phyloP scores from a whole-genome alignment of 768 basidiomycete species.

The Terana coerulea region DNA sequence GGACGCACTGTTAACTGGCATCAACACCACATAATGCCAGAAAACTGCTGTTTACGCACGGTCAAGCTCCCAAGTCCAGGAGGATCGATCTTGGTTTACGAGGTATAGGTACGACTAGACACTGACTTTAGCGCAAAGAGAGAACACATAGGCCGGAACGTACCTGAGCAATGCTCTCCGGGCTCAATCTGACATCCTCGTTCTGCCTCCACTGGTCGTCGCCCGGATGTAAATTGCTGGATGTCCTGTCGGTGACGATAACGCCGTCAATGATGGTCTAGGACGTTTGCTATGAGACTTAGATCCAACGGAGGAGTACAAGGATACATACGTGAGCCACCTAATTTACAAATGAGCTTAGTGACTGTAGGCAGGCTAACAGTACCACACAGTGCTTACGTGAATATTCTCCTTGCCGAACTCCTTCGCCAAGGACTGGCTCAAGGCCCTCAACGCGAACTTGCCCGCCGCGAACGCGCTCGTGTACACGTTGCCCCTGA shows the following conservation, averaged over 20 bases:
- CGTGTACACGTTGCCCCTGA: constrained; percentile 36
- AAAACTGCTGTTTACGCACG: constrained; percentile 56
- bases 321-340: constrained; percentile 57
- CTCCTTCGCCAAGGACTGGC: constrained; percentile 41
- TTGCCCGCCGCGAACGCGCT: constrained; percentile 40
- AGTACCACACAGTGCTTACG: constrained; percentile 18
- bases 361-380: constrained; percentile 2
- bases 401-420: constrained; percentile 44
- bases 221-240: constrained; percentile 28
- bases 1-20: constrained; percentile 36
- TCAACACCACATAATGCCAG: neutral
- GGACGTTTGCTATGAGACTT: neutral
- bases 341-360: constrained; percentile 24
- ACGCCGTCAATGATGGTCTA: constrained; percentile 70
- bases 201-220: constrained; percentile 40
- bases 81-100: constrained; percentile 62
- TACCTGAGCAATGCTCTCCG: constrained; percentile 70
- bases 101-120: constrained; percentile 62
- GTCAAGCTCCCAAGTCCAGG: constrained; percentile 80
- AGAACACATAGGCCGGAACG: constrained; percentile 12
- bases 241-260: neutral
- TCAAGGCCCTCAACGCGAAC: constrained; percentile 37
- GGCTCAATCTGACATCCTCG: constrained; percentile 46
- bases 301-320: neutral
- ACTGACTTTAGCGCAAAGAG: neutral